Percentiles rank a stretch among this genome's conserved stretches.
Evolutionary conservation across 2,329 filamentous ascomycete species (phyloP).

Genomic region (Penicillium occitanis): DNA sequence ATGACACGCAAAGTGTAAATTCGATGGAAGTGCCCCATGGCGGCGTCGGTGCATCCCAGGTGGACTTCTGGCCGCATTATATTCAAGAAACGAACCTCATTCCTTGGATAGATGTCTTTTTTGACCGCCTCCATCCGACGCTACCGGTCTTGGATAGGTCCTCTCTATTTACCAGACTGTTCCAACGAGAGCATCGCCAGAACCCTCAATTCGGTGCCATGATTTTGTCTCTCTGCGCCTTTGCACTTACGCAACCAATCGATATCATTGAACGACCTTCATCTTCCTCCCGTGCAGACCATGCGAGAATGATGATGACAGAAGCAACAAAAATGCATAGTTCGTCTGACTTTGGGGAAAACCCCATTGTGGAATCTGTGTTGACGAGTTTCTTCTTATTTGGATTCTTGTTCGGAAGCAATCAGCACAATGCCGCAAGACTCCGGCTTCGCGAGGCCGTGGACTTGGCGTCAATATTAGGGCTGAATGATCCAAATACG

Average conservation of each 20-base stretch:
- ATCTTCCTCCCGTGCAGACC: conserved; percentile 36
- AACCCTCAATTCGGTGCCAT: conserved; percentile 47
- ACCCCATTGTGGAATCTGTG: conserved; percentile 43
- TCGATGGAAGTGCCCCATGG: not conserved
- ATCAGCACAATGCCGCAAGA: conserved; percentile 75
- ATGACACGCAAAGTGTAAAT: not conserved
- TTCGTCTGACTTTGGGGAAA: conserved; percentile 43
- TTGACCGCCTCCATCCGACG: conserved; percentile 46
- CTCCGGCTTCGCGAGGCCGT: conserved; percentile 71
- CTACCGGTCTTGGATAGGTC: conserved; percentile 44
- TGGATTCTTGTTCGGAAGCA: conserved; percentile 67
- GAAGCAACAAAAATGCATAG: conserved; percentile 48
- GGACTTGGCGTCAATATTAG: conserved; percentile 43
- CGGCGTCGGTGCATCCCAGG: not conserved
- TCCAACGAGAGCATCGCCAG: conserved; percentile 44
- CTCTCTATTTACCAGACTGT: conserved; percentile 44
- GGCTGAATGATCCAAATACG: conserved; percentile 41
- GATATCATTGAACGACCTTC: conserved; percentile 44
- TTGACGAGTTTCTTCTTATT: conserved; percentile 77
- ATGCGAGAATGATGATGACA: conserved; percentile 45
- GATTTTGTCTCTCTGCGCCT: conserved; percentile 45
- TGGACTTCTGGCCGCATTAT: conserved; percentile 37
- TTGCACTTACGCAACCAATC: conserved; percentile 47
- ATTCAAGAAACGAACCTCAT: conserved; percentile 45
- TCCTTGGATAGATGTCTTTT: conserved; percentile 46